Base-by-base conservation (phyloP, 2,329 filamentous ascomycete species). In the Ustilaginoidea virens region DNA sequence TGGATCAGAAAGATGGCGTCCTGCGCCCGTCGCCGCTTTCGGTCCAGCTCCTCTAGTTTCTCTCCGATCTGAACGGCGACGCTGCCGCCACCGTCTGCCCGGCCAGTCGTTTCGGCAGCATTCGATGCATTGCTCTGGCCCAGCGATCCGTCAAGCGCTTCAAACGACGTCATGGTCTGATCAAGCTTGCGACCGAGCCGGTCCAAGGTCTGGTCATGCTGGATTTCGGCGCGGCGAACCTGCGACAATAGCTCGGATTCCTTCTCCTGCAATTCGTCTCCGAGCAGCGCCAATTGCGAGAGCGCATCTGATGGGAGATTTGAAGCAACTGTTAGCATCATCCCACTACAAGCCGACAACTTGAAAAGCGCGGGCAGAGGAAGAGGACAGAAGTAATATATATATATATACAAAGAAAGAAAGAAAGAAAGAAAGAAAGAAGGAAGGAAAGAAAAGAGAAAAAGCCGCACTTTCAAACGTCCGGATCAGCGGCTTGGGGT, bases 1-100 rank as follows among this genome's bases (percentile, higher is more conserved):
- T 92, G 80, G 39, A 98, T 85, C 34, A 98, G 56, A 49, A 96
- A 96, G 48, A 81, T 87, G 35, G 90, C 86, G 58, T 98, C 90
- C 49, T 90, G 68, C 18, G 90, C 90, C 34, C 87, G 67, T 47
- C 83, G 77, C 41, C 86, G 66, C 57, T 98, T 92, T 45, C 83
- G 74, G 53, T 98, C 90, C 34, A 98, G 64, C 51, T 96, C 87
- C 57, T 98, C 90, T 8, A 98, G 62, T 45, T 78, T 76, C 57
- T 92, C 85, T 41, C 90, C 90, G 29, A 94, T 96, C 50, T 92
- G 82, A 30, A 98, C 83, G 1, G 90, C 90, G 38, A 90, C 72
- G 48, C 87, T 92, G 2, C 87, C 87, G 17, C 80, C 83, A 14
- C 62, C 65, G 29, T 69, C 67, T 23, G 53, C 48, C 17, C 45